Base-by-base conservation (phyloP, 2,329 filamentous ascomycete genomes). In the Lachnellula willkommii region DNA sequence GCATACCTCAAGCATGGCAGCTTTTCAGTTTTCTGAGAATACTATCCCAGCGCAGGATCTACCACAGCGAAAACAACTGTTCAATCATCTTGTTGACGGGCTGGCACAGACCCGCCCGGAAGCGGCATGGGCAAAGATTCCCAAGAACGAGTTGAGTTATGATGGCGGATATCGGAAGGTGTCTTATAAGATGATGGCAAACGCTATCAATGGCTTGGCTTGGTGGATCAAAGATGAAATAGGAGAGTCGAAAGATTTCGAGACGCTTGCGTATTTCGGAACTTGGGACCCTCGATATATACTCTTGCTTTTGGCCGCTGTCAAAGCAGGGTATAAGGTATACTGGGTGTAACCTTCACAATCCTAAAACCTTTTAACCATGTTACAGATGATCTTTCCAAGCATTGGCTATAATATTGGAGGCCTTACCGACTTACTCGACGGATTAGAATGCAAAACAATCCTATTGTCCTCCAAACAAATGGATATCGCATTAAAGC, bases 231-330 rank as follows among this genome's bases (percentile, higher is more conserved):
- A 54, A n/a, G 20, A 50, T 5, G 12, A 39, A 7, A 3, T 61
- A 24, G 58, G 55, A 28, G n/a, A 14, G 32, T 36, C 42, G 24
- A 20, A 54, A 22, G 47, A 36, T 12, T 71, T 72, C 48, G 72
- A 70, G 1, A 76, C 73, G 0, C 67, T 78, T 36, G 72, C 74
- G 2, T 79, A 76, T 60, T 71, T 78, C 52, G 76, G 75, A 0
- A 12, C 26, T 14, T 36, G 35, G 24, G 50, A 53, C 35, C 42
- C 35, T 24, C 40, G 50, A 26, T 53, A 47, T 26, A 39, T 14
- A 26, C 32, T 39, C 17, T 37, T 53, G 17, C 24, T 53, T 26
- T 36, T 53, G 28, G 50, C 40, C 24, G 50, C 42, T 15, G 43
- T 53, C 26, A 53, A 53, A 20, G 42, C 42, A 22, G 50, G 50